phyloP scores from a whole-genome alignment of 208 protist genomes.

The Trypanosomatidae sp. region DNA sequence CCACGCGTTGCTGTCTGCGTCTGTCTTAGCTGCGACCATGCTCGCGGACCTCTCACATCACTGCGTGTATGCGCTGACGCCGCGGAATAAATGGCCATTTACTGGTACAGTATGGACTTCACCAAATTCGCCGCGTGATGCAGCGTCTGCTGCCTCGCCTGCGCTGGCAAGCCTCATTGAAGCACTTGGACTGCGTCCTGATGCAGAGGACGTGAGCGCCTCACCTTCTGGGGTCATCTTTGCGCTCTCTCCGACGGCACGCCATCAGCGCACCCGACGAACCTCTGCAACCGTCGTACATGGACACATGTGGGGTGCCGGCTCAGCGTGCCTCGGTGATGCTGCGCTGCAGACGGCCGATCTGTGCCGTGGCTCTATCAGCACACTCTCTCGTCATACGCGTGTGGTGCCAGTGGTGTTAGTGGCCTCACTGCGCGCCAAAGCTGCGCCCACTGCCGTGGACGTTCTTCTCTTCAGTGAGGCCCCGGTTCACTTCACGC shows the following conservation, averaged over 20 bases:
- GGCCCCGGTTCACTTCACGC: slow-evolving; percentile 27
- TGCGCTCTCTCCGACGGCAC: slow-evolving; percentile 3
- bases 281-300: slow-evolving; percentile 29
- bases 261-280: slow-evolving; percentile 1
- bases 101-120: neutral
- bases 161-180: neutral
- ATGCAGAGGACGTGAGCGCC: neutral
- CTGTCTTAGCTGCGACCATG: slow-evolving; percentile 9
- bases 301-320: slow-evolving; percentile 60
- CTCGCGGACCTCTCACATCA: slow-evolving; percentile 41
- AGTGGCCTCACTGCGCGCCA: neutral
- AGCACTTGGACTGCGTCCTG: neutral
- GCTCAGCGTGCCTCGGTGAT: neutral
- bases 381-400: slow-evolving; percentile 20
- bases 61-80: slow-evolving; percentile 42
- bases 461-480: slow-evolving; percentile 33
- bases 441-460: neutral
- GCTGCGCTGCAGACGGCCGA: slow-evolving; percentile 4
- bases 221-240: neutral
- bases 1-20: neutral
- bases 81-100: neutral
- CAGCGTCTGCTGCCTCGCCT: neutral
- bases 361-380: neutral
- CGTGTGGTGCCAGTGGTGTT: slow-evolving; percentile 26
- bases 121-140: neutral